Base-by-base conservation (phyloP, 805 yeast species). In the Ogataea angusta region DNA sequence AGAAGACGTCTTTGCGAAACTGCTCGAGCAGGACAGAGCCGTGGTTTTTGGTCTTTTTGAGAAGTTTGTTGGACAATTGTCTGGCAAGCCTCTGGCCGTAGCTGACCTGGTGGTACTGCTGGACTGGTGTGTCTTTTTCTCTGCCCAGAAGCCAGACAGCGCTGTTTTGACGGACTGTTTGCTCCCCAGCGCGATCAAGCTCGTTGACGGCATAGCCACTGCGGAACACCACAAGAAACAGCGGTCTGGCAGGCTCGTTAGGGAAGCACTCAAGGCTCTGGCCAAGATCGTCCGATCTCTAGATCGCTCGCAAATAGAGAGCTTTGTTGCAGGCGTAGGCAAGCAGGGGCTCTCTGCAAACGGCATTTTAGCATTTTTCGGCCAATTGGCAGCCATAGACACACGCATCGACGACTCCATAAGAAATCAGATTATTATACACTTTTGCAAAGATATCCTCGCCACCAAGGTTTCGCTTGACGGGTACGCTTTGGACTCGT, bases 41-140 rank as follows among this genome's bases (percentile, higher is more conserved):
- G 49, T 40, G 30, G 56, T 56, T 28, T 43, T 55, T 4, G 46
- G 57, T 14, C 62, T 56, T 8, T 70, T 72, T 39, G 47, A 59
- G 19, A 66, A 63, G 24, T 76, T 67, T 50, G 64, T 79, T 30
- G 40, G 58, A 16, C 56, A 57, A 9, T 49, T 59, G 14, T 54
- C 70, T 6, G 45, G 53, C 2, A 55, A 50, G 15, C 60, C 62
- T 2, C 62, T 73, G 43, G 84, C 91, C 1, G 57, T 73, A 5
- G 65, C 76, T 2, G 86, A 79, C 57, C 65, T 80, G 45, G 56
- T 79, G 47, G 71, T 81, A 21, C 59, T 84, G 18, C 63, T 84
- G 29, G 68, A 69, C 13, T 84, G 90, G 89, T 60, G 69, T 33
- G 68, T 70, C 36, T 56, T 57, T 34, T 52, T 76, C 57, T 31